Percentiles rank a stretch among this genome's conserved stretches.
Conservation (phyloP, 805 yeast species). For the Schizosaccharomyces japonicus region DNA sequence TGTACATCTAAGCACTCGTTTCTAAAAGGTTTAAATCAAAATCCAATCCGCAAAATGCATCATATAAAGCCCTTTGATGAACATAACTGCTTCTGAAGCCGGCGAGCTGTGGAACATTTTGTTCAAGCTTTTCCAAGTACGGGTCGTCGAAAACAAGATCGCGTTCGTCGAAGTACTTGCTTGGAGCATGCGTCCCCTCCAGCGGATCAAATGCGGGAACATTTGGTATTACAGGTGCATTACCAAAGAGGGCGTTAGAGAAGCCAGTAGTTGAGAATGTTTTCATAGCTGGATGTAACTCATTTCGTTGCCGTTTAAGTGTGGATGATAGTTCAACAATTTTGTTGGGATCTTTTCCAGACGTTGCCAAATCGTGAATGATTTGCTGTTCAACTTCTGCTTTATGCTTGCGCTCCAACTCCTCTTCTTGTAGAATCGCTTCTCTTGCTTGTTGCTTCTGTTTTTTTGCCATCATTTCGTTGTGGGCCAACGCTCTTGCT, state of each 20-base stretch:
- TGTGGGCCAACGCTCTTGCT: slow-evolving; percentile 36
- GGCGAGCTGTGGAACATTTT: too few relatives aligned
- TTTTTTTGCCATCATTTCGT: slow-evolving; percentile 40
- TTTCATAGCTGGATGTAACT: slow-evolving; percentile 7
- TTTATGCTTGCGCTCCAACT: slow-evolving; percentile 8
- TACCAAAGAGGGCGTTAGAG: too few relatives aligned
- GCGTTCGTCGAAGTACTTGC: too few relatives aligned
- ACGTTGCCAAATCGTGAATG: slow-evolving; percentile 9
- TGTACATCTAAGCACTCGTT: too few relatives aligned
- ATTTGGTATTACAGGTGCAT: too few relatives aligned
- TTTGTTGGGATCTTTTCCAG: slow-evolving; percentile 1
- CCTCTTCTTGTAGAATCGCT: slow-evolving; percentile 24
- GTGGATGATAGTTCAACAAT: slow-evolving; percentile 24
- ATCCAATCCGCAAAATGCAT: slow-evolving; percentile 75
- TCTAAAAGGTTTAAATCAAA: too few relatives aligned
- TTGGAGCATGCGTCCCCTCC: too few relatives aligned
- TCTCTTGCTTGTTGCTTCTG: slow-evolving; percentile 43
- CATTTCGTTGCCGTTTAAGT: slow-evolving; percentile 14
- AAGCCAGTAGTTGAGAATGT: slow-evolving; percentile 3
- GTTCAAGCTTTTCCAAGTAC: too few relatives aligned
- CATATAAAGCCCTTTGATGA: too few relatives aligned
- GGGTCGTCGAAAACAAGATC: too few relatives aligned
- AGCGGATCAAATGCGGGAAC: too few relatives aligned
- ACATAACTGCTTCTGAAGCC: too few relatives aligned
- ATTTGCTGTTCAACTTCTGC: slow-evolving; percentile 9